Evolutionary conservation across 1,284 basidiomycete species (phyloP).

Genomic region (Ganoderma meredithae): DNA sequence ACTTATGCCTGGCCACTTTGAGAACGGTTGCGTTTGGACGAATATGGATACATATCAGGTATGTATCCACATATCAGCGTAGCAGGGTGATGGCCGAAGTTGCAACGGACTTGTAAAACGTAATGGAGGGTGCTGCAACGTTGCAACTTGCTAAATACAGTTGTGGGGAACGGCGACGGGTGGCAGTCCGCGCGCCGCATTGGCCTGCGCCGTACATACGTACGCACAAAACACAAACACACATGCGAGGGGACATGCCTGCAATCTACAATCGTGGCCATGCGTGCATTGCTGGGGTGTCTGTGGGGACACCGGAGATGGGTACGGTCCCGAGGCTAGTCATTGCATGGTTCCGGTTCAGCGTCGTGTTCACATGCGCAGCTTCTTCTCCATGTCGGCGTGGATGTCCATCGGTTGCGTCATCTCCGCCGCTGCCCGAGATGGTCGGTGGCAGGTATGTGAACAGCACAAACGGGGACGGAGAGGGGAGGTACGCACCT

Average conservation of each 20-base stretch:
- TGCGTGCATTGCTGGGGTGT: background rate
- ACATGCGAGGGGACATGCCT: background rate
- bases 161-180: too few species aligned
- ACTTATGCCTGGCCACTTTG: too few species aligned
- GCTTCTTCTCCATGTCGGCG: slow-evolving; percentile 76
- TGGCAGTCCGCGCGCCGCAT: too few species aligned
- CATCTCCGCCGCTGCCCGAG: slow-evolving; percentile 57
- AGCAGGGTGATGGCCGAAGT: too few species aligned
- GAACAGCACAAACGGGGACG: background rate
- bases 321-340: background rate
- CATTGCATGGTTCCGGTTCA: background rate
- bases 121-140: too few species aligned
- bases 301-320: too few species aligned
- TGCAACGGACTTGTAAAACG: too few species aligned
- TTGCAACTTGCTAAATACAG: too few species aligned
- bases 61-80: too few species aligned
- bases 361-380: slow-evolving; percentile 51
- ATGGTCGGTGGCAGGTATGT: slow-evolving; percentile 8
- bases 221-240: background rate
- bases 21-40: too few species aligned
- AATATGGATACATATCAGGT: too few species aligned
- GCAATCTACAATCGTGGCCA: background rate
- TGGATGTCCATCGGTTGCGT: slow-evolving; percentile 66
- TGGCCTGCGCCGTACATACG: too few species aligned
- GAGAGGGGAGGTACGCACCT: slow-evolving; percentile 51